phyloP scores from a whole-genome alignment of 257 asterid species.

The Ballota nigra region DNA sequence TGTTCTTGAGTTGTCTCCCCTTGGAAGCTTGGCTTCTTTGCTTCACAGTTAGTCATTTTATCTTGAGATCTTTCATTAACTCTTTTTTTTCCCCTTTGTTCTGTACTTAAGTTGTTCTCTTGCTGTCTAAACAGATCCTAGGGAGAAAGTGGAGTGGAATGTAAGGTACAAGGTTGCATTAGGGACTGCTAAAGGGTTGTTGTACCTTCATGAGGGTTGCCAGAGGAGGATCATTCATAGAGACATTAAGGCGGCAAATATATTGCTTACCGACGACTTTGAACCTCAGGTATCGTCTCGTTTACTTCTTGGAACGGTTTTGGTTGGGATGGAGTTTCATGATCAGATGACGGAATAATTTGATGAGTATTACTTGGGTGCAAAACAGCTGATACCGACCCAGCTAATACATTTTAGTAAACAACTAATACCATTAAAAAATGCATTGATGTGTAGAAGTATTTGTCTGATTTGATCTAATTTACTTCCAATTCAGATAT shows the following conservation, averaged over 20 bases:
- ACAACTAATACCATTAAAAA: background rate
- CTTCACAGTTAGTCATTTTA: constrained; percentile 75
- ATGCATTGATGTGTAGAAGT: too few relatives aligned
- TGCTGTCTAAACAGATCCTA: constrained; percentile 42
- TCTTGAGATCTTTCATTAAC: background rate
- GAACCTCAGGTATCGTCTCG: constrained; percentile 72
- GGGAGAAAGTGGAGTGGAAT: constrained; percentile 70
- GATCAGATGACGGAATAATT: background rate
- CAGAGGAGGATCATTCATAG: constrained; percentile 91
- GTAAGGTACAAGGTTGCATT: constrained; percentile 70
- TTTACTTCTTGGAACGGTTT: background rate
- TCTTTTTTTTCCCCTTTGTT: background rate
- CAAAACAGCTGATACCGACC: too few relatives aligned
- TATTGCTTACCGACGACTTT: constrained; percentile 76
- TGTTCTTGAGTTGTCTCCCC: constrained; percentile 90
- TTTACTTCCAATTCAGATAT: constrained; percentile 39
- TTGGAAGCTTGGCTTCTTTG: constrained; percentile 89
- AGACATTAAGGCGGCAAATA: constrained; percentile 93
- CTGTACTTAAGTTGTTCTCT: background rate
- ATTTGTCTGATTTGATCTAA: background rate
- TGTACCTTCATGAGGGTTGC: constrained; percentile 91
- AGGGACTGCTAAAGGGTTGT: constrained; percentile 79
- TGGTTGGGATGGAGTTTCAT: background rate
- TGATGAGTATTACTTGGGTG: too few relatives aligned
- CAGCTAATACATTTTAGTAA: too few relatives aligned